Evolutionary conservation across 139 green algal genomes (phyloP).

Genomic region (Pycnococcus provasolii): DNA sequence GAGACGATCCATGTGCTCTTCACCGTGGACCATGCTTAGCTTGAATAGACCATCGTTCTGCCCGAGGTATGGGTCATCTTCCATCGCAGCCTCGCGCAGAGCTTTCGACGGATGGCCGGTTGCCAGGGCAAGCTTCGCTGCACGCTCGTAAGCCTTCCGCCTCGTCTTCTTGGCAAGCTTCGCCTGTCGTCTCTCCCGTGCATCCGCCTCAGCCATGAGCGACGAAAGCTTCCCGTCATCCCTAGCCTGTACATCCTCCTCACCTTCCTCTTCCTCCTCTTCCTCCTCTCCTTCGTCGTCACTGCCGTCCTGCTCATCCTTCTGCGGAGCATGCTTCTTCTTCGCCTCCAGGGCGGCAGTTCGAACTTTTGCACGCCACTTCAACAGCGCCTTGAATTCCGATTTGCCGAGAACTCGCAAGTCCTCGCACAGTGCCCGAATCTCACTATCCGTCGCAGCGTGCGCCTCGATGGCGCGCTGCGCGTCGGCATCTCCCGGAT

Average conservation of each 20-base stretch:
- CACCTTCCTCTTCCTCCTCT: constrained; percentile 12
- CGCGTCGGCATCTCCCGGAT: constrained; percentile 3
- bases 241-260: constrained; percentile 20
- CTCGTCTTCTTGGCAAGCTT: constrained; percentile 3
- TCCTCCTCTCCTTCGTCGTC: constrained; percentile 5
- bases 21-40: background rate
- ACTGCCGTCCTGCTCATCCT: constrained; percentile 12
- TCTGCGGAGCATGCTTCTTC: constrained; percentile 13
- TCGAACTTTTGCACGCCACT: constrained; percentile 52
- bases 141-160: background rate
- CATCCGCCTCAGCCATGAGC: constrained; percentile 13
- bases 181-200: constrained; percentile 28
- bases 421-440: constrained; percentile 72
- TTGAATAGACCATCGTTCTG: background rate
- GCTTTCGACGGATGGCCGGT: background rate
- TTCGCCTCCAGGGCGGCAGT: constrained; percentile 15
- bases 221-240: background rate
- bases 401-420: constrained; percentile 81
- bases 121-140: background rate
- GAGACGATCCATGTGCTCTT: background rate
- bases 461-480: constrained; percentile 37
- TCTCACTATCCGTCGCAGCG: constrained; percentile 58
- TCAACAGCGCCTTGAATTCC: constrained; percentile 96
- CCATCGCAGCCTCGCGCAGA: too few relatives aligned
- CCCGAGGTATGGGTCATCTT: background rate